Conservation (phyloP, 2,329 filamentous ascomycete genomes). For the Basipetospora chlamydospora region DNA sequence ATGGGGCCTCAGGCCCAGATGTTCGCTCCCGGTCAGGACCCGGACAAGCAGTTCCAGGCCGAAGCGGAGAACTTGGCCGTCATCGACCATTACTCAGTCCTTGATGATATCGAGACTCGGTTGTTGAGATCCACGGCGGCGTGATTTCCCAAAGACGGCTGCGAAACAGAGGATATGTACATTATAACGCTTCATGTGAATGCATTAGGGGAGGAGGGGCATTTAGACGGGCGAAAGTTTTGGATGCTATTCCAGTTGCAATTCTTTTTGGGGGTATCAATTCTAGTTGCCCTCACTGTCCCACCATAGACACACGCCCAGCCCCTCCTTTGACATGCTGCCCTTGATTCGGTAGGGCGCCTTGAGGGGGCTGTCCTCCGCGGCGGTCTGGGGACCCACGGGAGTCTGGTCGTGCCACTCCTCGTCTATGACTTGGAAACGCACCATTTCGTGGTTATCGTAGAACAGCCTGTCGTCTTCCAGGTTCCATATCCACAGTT, state of each 20-base stretch:
- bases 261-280: constrained; percentile 3
- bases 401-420: constrained; percentile 84
- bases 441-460: constrained; percentile 77
- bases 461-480: constrained; percentile 67
- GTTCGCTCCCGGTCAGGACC: constrained; percentile 86
- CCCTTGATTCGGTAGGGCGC: constrained; percentile 59
- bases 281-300: constrained; percentile 18
- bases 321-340: constrained; percentile 47
- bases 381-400: constrained; percentile 46
- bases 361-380: constrained; percentile 44
- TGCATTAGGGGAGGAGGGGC: too few species aligned
- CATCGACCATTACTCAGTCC: constrained; percentile 80
- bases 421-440: constrained; percentile 75
- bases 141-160: constrained; percentile 6
- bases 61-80: constrained; percentile 96
- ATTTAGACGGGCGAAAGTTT: too few species aligned
- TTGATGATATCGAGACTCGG: constrained; percentile 78
- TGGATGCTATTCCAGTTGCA: too few species aligned
- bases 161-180: constrained; percentile 2
- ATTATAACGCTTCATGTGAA: too few species aligned
- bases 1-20: constrained; percentile 63
- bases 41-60: constrained; percentile 83
- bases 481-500: constrained; percentile 73
- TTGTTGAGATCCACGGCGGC: constrained; percentile 43
- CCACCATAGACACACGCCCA: constrained; percentile 53